These are phyloP conservation scores for Psilocybe mexicana DNA, from an alignment of 1,284 basidiomycete genomes.

Conservation along the genomic window DNA sequence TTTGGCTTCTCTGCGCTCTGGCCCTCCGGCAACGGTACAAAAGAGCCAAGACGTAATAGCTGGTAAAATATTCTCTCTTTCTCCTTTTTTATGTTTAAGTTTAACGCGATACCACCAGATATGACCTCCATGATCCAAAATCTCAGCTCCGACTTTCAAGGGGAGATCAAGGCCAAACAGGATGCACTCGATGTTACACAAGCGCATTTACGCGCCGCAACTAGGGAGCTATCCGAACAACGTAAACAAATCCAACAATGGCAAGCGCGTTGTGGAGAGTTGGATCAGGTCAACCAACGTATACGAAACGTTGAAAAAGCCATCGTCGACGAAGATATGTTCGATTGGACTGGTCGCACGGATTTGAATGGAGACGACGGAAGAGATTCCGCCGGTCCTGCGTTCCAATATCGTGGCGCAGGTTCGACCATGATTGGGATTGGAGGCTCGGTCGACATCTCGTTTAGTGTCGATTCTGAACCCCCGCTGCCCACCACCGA, in stretches of 20 bases:
- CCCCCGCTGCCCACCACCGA: conserved; percentile 66
- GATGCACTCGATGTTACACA: conserved; percentile 85
- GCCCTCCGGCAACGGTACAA: conserved; percentile 74
- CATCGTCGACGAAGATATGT: conserved; percentile 71
- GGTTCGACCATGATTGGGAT: conserved; percentile 59
- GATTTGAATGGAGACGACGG: conserved; percentile 61
- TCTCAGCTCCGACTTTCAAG: conserved; percentile 76
- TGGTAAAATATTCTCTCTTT: conserved; percentile 48
- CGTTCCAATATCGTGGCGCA: conserved; percentile 72
- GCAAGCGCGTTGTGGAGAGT: conserved; percentile 69
- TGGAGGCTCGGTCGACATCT: conserved; percentile 53
- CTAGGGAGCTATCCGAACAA: conserved; percentile 87
- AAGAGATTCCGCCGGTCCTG: conserved; percentile 40
- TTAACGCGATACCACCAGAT: conserved; percentile 45
- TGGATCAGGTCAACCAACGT: conserved; percentile 78
- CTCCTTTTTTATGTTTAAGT: background rate
- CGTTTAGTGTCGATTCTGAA: conserved; percentile 64
- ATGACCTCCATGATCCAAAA: conserved; percentile 83
- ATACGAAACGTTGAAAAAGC: conserved; percentile 82
- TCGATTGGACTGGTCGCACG: conserved; percentile 90
- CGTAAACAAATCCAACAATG: conserved; percentile 80
- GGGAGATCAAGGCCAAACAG: conserved; percentile 87
- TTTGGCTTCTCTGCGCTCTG: conserved; percentile 66
- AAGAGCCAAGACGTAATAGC: conserved; percentile 90
- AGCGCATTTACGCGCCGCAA: conserved; percentile 85